Conservation (phyloP, 2,329 filamentous ascomycete genomes). For the Colletotrichum tanaceti region DNA sequence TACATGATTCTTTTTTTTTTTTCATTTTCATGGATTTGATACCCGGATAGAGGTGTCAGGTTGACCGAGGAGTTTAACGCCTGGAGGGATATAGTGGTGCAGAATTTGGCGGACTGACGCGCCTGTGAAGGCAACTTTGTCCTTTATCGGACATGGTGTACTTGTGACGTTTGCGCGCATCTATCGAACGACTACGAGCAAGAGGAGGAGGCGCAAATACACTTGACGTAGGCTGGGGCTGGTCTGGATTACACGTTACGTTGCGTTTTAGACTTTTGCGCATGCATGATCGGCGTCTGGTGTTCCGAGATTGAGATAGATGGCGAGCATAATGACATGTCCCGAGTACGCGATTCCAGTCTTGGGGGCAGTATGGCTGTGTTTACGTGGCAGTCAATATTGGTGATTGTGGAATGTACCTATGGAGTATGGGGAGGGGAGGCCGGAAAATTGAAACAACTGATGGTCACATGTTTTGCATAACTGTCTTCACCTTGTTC, state of each 20-base stretch:
- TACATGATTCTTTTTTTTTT: background rate
- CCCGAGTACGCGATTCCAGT: constrained; percentile 15
- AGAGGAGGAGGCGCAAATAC: constrained; percentile 10
- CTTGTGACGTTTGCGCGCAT: constrained; percentile 3
- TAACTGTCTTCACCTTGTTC: too few species aligned
- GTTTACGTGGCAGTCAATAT: background rate
- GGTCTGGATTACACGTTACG: constrained; percentile 20
- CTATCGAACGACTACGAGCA: background rate
- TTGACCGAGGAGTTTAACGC: constrained; percentile 7
- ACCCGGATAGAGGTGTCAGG: constrained; percentile 39
- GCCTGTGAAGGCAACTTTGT: constrained; percentile 2
- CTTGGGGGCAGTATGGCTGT: background rate
- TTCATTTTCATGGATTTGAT: constrained; percentile 31
- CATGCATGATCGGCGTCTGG: constrained; percentile 37
- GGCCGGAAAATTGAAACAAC: too few species aligned
- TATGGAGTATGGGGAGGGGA: too few species aligned
- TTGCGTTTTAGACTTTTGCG: constrained; percentile 36
- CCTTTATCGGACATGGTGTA: background rate
- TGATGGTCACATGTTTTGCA: too few species aligned
- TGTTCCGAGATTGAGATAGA: constrained; percentile 40
- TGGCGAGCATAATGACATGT: constrained; percentile 40
- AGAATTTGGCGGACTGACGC: background rate
- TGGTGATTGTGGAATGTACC: too few species aligned
- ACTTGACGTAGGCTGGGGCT: constrained; percentile 16
- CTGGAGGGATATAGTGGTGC: background rate